A percentile compares a stretch with the other conserved stretches of the same genome.
These are phyloP conservation scores for Cyberlindnera sargentensis DNA, from an alignment of 805 yeast species.

Conservation along the genomic window DNA sequence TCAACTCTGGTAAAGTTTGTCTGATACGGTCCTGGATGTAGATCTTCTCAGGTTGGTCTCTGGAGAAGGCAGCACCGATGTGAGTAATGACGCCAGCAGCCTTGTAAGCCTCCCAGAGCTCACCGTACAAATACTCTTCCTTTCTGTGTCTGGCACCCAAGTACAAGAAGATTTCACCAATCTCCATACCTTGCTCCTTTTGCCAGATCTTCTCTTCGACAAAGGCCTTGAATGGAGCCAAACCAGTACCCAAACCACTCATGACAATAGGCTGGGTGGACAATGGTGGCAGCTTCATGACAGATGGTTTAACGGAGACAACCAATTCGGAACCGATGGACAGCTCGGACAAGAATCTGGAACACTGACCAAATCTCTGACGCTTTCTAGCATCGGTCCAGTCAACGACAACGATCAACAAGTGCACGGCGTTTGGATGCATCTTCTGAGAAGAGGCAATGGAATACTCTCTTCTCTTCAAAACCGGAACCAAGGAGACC, in stretches of 20 bases:
- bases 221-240: slow-evolving; percentile 97
- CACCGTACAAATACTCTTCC: slow-evolving; percentile 94
- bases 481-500: slow-evolving; percentile 67
- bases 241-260: slow-evolving; percentile 97
- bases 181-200: slow-evolving; percentile 76
- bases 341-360: slow-evolving; percentile 80
- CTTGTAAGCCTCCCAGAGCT: slow-evolving; percentile 93
- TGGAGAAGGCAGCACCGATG: slow-evolving; percentile 95
- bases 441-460: slow-evolving; percentile 93
- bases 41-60: slow-evolving; percentile 93
- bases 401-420: slow-evolving; percentile 91
- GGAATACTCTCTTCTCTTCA: slow-evolving; percentile 95
- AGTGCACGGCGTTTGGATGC: slow-evolving; percentile 86
- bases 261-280: slow-evolving; percentile 87
- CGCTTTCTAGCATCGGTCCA: slow-evolving; percentile 88
- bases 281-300: slow-evolving; percentile 88
- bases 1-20: slow-evolving; percentile 63
- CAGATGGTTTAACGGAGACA: slow-evolving; percentile 93
- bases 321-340: slow-evolving; percentile 77
- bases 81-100: slow-evolving; percentile 89
- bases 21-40: slow-evolving; percentile 92
- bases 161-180: slow-evolving; percentile 83
- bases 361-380: slow-evolving; percentile 88
- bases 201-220: slow-evolving; percentile 95
- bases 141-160: slow-evolving; percentile 93